These are phyloP conservation scores for Acanthamoeba sp. DNA, from an alignment of 208 protist genomes.

Conservation along the genomic window DNA sequence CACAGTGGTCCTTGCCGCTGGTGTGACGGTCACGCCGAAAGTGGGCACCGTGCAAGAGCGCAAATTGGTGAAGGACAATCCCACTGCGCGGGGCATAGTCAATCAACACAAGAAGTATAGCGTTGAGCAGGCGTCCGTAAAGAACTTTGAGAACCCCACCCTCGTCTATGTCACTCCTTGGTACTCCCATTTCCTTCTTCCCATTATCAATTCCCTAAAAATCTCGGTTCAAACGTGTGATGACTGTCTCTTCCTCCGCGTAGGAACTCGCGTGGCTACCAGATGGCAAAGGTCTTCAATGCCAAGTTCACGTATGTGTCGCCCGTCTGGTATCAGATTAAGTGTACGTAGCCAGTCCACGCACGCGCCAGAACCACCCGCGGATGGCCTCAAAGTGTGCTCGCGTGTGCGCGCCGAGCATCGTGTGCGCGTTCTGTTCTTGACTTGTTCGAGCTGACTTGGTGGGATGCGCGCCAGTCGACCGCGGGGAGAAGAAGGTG, in stretches of 20 bases:
- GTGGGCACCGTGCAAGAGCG: constrained; percentile 4
- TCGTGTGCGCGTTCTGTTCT: too few species aligned
- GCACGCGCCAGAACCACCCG: too few species aligned
- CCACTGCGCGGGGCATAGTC: neutral
- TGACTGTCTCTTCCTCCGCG: neutral
- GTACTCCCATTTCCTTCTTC: neutral
- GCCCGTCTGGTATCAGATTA: constrained; percentile 67
- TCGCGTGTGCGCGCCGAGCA: too few species aligned
- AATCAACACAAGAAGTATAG: constrained; percentile 45
- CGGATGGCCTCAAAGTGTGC: too few species aligned
- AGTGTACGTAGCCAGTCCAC: too few species aligned
- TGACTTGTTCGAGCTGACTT: too few species aligned
- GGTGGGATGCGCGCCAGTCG: neutral
- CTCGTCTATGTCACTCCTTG: constrained; percentile 67
- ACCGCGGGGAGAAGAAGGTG: constrained; percentile 21
- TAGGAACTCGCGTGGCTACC: constrained; percentile 58
- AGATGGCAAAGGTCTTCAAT: constrained; percentile 56
- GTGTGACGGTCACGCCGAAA: neutral
- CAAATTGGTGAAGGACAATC: constrained; percentile 52
- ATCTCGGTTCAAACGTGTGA: neutral
- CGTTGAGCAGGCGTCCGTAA: neutral
- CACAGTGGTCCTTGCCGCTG: neutral
- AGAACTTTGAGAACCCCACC: constrained; percentile 67
- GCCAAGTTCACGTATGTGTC: constrained; percentile 70
- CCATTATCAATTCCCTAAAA: neutral